Base-by-base conservation (phyloP, 495 filamentous ascomycete genomes). In the Daldinia caldariorum region DNA sequence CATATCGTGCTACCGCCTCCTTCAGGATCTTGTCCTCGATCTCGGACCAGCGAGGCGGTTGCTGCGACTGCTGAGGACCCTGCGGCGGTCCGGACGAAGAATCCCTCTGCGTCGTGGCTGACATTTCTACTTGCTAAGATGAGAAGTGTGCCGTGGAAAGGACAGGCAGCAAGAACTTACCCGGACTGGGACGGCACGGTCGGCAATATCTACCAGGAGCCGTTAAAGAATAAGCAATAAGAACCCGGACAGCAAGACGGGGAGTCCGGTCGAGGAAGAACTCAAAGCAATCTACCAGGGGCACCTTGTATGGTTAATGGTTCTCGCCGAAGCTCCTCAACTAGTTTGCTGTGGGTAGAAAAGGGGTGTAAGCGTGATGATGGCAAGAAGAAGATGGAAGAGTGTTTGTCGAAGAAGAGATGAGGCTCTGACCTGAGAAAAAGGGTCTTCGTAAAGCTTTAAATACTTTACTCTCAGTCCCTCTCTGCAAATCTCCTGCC, bases 1-100 rank as follows among this genome's bases (percentile, higher is more conserved):
- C 69, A 45, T 72, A 10, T 5, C 38, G 60, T 8, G 55, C 64
- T 6, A 72, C 65, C 1, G 59, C 69, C 34, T 68, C 26, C 64
- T 61, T 72, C n/a, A 72, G 13, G 13, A 72, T 72, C 2, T 54
- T 50, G 8, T 72, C 69, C 38, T 72, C 69, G 47, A 68, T 65
- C 43, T 72, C 64, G 22, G 69, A 72, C 69, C 69, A 72, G 14
- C 29, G 54, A 22, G 41, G 0, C 3, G 38, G 13, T 14, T 26
- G 16, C 32, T 22, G 32, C 3, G 38, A 14, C n/a, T 26, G 16
- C 32, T n/a, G 32, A 1, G 47, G 18, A 26, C 8, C 16, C 9
- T 10, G 29, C 8, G 12, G 14, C 16, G 29, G 32, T 8, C 16
- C 14, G 0, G 45, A 14, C 26, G 12, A 45, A 41, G 22, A 8